These are phyloP conservation scores for Arthrobotrys pseudoclavata DNA, from an alignment of 2,329 filamentous ascomycete species.

Conservation along the genomic window DNA sequence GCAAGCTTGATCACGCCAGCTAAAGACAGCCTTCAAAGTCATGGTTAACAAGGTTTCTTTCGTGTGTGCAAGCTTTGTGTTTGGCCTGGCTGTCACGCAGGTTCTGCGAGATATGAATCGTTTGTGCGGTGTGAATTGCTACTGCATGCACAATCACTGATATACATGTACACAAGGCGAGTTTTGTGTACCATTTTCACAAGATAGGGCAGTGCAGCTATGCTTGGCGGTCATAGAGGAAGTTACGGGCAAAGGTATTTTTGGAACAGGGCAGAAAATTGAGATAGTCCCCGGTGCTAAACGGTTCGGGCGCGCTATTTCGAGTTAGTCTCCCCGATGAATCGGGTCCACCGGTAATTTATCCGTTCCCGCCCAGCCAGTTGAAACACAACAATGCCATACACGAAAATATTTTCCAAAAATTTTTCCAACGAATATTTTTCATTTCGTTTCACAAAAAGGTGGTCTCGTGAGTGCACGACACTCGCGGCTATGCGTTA, in stretches of 20 bases:
- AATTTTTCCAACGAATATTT: slow-evolving; percentile 22
- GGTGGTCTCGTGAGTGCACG: slow-evolving; percentile 28
- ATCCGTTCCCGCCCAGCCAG: slow-evolving; percentile 59
- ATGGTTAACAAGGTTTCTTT: slow-evolving; percentile 35
- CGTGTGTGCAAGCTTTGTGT: slow-evolving; percentile 29
- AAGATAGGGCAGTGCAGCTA: slow-evolving; percentile 53
- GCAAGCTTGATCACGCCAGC: slow-evolving; percentile 49
- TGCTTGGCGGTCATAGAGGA: slow-evolving; percentile 32
- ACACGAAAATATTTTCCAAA: slow-evolving; percentile 41
- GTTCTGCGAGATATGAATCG: slow-evolving; percentile 56
- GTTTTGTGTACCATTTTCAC: slow-evolving; percentile 29
- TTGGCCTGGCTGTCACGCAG: slow-evolving; percentile 39
- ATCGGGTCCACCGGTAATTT: slow-evolving; percentile 58
- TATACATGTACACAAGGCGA: slow-evolving; percentile 35
- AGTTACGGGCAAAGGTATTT: slow-evolving; percentile 49
- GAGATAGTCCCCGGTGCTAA: slow-evolving; percentile 28
- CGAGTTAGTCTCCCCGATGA: slow-evolving; percentile 30
- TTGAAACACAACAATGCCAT: slow-evolving; percentile 52
- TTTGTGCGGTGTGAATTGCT: slow-evolving; percentile 53
- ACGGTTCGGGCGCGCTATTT: slow-evolving; percentile 40
- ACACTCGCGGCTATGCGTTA: slow-evolving; percentile 25
- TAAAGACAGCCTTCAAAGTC: not conserved
- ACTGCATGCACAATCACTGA: slow-evolving; percentile 52
- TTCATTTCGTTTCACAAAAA: slow-evolving; percentile 41
- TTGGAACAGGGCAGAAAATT: slow-evolving; percentile 38